Evolutionary conservation across 2,329 filamentous ascomycete genomes (phyloP), one percentile per base, ranked within the genome.

Genomic region (Niveomyces coronatus): DNA sequence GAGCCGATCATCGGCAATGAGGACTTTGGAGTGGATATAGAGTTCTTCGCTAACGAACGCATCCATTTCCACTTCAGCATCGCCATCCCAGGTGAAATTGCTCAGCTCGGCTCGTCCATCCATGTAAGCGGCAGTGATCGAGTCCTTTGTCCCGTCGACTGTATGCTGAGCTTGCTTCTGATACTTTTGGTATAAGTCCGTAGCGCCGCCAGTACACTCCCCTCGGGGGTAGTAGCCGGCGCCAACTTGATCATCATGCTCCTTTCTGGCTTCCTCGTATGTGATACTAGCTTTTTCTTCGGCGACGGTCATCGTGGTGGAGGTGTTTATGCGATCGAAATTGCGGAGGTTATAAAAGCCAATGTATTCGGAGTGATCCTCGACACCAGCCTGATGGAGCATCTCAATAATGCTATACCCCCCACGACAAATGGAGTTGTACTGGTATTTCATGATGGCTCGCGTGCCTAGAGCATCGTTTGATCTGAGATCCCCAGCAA

Each of bases 391-490:
- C 22, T 72, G 70, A 14, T 67, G 65, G 37, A 88, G 70, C 31
- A 68, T 68, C 55, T 88, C 83, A 53, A 88, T 79, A 54, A 93
- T 91, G 42, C 77, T 83, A 55, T 84, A 63, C 3, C 82, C 82
- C 22, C 83, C 82, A 24, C 84, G 76, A 57, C 76, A 82, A 61
- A 91, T 91, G 36, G 76, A 82, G 51, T 76, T 69, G 60, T 91
- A 89, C 54, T 91, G 85, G 56, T 82, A 89, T 54, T 91, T 84
- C 82, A 91, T 88, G 51, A 93, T 89, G 5, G 84, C 85, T 24
- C 85, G 70, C 0, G 85, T 91, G 16, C 82, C 82, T 1, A 89
- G 65, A 8, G 81, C 78, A 16, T 74, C 79, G 37, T 88, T 80
- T 0, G 70, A 70, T 50, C 82, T 74, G 34, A 93, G 66, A 49